phyloP scores from a whole-genome alignment of 768 basidiomycete species.

The Favolaschia claudopus region DNA sequence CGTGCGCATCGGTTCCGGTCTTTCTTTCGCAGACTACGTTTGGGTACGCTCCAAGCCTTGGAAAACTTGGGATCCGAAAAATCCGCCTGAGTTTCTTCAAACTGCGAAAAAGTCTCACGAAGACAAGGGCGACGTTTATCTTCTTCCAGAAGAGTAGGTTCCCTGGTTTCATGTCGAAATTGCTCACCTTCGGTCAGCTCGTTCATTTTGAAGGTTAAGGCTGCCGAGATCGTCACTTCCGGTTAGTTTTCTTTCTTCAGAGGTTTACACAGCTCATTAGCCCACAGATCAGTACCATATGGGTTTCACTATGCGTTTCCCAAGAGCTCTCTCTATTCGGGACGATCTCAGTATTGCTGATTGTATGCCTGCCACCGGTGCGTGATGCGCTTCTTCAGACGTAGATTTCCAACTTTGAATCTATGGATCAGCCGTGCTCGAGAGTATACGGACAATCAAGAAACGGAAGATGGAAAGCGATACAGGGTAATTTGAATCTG shows the following conservation, averaged over 20 bases:
- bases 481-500: slow-evolving; percentile 47
- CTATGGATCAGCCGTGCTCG: slow-evolving; percentile 57
- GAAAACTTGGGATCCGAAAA: slow-evolving; percentile 79
- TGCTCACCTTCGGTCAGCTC: slow-evolving; percentile 61
- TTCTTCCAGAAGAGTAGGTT: slow-evolving; percentile 86
- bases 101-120: slow-evolving; percentile 68
- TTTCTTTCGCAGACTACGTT: slow-evolving; percentile 85
- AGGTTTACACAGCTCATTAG: slow-evolving; percentile 13
- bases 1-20: slow-evolving; percentile 88
- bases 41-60: slow-evolving; percentile 86
- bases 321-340: slow-evolving; percentile 80
- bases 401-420: not conserved
- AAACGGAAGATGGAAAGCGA: slow-evolving; percentile 80
- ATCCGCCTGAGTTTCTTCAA: slow-evolving; percentile 73
- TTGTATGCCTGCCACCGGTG: slow-evolving; percentile 76
- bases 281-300: slow-evolving; percentile 80
- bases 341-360: slow-evolving; percentile 79
- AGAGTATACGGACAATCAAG: slow-evolving; percentile 65
- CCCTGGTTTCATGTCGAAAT: not conserved
- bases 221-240: slow-evolving; percentile 84
- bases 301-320: slow-evolving; percentile 93
- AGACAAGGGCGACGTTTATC: slow-evolving; percentile 90
- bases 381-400: not conserved
- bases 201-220: slow-evolving; percentile 93
- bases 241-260: slow-evolving; percentile 48